Conservation (phyloP, 352 stramenopile genomes). For the Phytophthora crassamura region DNA sequence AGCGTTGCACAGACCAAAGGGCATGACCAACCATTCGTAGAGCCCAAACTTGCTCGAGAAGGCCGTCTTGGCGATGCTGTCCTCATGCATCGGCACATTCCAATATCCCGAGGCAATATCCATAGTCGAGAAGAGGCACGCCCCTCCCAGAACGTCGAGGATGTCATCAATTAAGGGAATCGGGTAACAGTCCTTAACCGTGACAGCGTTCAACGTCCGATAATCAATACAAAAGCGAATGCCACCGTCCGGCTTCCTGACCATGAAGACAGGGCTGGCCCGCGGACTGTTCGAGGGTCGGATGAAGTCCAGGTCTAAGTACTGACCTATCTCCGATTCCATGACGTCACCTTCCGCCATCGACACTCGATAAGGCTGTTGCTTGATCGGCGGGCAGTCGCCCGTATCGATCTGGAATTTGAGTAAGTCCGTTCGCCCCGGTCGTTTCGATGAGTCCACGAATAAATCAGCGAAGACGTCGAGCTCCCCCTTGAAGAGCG, state of each 20-base stretch:
- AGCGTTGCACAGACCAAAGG: not conserved
- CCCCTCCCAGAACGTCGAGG: no score
- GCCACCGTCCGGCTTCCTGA: no score
- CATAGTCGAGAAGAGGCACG: no score
- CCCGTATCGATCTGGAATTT: not conserved
- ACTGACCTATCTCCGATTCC: slow-evolving; percentile 1
- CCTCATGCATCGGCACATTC: not conserved
- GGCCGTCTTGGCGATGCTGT: not conserved
- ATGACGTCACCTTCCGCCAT: not conserved
- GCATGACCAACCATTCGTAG: not conserved
- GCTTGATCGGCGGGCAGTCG: not conserved
- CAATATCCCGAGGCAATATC: no score
- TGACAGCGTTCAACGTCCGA: not conserved
- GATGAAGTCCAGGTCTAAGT: not conserved
- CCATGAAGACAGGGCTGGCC: no score
- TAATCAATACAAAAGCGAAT: slow-evolving; percentile 6
- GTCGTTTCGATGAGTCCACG: not conserved
- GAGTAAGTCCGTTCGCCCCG: not conserved
- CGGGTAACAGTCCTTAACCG: slow-evolving; percentile 2
- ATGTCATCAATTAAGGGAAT: slow-evolving; percentile 1
- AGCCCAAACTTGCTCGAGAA: not conserved
- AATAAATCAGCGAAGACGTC: not conserved
- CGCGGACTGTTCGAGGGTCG: not conserved
- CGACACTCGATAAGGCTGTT: slow-evolving; percentile 1
- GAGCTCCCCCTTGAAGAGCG: no score